phyloP scores from a whole-genome alignment of 768 basidiomycete genomes.

The Mycena vulgaris region DNA sequence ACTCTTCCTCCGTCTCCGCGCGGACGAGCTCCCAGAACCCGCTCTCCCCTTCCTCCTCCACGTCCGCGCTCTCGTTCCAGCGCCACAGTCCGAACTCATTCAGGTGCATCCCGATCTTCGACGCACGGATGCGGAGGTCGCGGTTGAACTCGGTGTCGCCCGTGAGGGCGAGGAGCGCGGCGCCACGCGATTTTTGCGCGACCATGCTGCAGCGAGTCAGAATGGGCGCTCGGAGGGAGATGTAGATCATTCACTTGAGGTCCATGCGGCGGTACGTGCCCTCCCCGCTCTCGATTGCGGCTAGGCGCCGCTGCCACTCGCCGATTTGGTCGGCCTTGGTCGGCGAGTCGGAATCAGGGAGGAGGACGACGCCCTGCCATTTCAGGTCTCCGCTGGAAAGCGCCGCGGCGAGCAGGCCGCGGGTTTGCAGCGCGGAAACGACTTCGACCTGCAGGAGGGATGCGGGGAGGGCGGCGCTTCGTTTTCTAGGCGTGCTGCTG shows the following conservation, averaged over 20 bases:
- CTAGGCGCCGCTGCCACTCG: conserved; percentile 43
- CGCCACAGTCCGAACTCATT: conserved; percentile 79
- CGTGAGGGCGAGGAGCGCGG: conserved; percentile 68
- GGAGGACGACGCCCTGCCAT: conserved; percentile 69
- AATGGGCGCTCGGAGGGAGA: not conserved
- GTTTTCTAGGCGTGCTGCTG: conserved; percentile 6
- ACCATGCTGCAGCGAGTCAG: conserved; percentile 53
- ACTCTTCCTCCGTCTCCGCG: conserved; percentile 60
- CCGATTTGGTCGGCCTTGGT: conserved; percentile 38
- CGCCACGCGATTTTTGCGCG: conserved; percentile 65
- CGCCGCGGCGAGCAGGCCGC: conserved; percentile 61
- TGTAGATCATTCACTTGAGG: conserved; percentile 52
- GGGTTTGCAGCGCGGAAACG: conserved; percentile 57
- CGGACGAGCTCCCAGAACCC: conserved; percentile 66
- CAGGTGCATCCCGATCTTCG: conserved; percentile 62
- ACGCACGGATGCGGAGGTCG: conserved; percentile 60
- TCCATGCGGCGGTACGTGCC: conserved; percentile 59
- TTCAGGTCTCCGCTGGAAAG: conserved; percentile 48
- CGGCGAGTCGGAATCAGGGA: conserved; percentile 54
- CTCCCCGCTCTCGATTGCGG: conserved; percentile 43
- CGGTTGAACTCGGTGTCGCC: conserved; percentile 68
- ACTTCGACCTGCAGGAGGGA: conserved; percentile 55
- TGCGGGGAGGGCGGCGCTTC: not conserved
- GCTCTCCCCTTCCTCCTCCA: conserved; percentile 12
- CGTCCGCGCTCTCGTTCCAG: conserved; percentile 54